These are phyloP conservation scores for Candida berthetii DNA, from an alignment of 805 yeast species.

Conservation along the genomic window DNA sequence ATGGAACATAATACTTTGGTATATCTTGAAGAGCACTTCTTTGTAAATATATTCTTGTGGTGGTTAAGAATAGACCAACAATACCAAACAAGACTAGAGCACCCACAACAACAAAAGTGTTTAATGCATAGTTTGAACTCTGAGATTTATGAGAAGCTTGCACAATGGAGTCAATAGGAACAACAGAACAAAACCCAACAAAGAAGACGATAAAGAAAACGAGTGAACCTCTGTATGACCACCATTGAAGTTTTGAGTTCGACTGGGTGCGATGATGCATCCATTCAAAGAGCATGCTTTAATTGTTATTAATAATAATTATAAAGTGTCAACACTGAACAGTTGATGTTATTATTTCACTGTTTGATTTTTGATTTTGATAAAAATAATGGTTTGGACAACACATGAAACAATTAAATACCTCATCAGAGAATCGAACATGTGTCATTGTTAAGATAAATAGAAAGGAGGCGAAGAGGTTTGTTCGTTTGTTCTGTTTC, in stretches of 20 bases:
- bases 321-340: no score
- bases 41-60: constrained; percentile 52
- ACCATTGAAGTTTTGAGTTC: constrained; percentile 18
- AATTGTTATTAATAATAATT: no score
- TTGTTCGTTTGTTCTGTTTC: no score
- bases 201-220: constrained; percentile 32
- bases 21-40: constrained; percentile 63
- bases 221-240: constrained; percentile 41
- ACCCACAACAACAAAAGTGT: constrained; percentile 73
- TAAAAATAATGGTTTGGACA: no score
- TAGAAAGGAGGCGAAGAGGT: no score
- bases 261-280: not conserved
- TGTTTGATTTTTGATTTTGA: no score
- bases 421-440: no score
- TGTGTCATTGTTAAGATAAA: no score
- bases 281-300: constrained; percentile 8
- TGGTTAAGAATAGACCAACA: constrained; percentile 41
- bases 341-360: constrained; percentile 3
- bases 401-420: no score
- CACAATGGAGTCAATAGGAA: constrained; percentile 76
- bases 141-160: constrained; percentile 44
- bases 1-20: constrained; percentile 73
- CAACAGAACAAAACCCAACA: constrained; percentile 57
- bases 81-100: constrained; percentile 60
- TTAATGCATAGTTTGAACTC: constrained; percentile 54